Conservation (phyloP, 1,284 basidiomycete genomes). For the Phellopilus nigrolimitatus region DNA sequence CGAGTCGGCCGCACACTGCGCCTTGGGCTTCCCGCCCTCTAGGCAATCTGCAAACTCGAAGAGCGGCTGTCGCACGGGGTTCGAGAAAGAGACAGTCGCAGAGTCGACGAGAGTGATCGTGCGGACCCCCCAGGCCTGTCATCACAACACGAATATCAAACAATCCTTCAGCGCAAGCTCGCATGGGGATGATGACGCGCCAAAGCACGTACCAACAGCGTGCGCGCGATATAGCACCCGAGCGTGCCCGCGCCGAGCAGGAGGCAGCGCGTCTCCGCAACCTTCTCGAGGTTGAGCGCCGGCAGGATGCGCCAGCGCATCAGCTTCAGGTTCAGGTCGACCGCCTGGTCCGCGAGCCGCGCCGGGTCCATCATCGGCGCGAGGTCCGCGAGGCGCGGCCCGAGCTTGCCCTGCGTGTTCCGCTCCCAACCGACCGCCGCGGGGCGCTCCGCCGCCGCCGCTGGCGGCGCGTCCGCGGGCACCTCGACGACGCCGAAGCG, state of each 20-base stretch:
- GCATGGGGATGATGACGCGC: constrained; percentile 56
- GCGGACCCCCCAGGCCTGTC: constrained; percentile 94
- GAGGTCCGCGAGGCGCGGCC: constrained; percentile 85
- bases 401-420: constrained; percentile 79
- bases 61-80: constrained; percentile 93
- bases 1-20: constrained; percentile 83
- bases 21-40: constrained; percentile 92
- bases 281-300: constrained; percentile 81
- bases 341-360: constrained; percentile 85
- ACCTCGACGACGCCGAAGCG: constrained; percentile 49
- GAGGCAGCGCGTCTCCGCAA: constrained; percentile 77
- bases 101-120: constrained; percentile 93
- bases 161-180: too few relatives aligned
- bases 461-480: constrained; percentile 12
- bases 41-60: constrained; percentile 95
- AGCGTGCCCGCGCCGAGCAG: constrained; percentile 93
- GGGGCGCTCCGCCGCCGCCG: constrained; percentile 36
- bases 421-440: constrained; percentile 93
- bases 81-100: constrained; percentile 89
- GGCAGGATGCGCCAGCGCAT: constrained; percentile 99
- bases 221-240: constrained; percentile 92
- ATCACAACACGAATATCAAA: too few relatives aligned
- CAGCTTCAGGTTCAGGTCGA: constrained; percentile 94
- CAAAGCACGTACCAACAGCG: constrained; percentile 65
- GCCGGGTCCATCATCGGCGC: constrained; percentile 95